phyloP scores from a whole-genome alignment of 306 rosid genomes.

The Leucaena leucocephala region DNA sequence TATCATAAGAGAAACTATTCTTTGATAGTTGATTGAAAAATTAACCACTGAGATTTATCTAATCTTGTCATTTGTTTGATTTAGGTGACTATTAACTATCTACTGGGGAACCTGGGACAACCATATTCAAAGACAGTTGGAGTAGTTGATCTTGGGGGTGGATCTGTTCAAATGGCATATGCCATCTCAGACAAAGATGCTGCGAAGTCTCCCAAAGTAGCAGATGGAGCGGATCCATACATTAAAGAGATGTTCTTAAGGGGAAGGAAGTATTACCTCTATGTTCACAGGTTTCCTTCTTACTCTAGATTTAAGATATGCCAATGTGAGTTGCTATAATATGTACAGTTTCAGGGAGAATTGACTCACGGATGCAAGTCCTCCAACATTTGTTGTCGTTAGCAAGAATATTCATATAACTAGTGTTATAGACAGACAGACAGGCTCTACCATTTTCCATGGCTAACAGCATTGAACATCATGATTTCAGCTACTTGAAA shows the following conservation, averaged over 20 bases:
- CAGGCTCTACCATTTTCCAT: constrained; percentile 4
- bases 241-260: constrained; percentile 75
- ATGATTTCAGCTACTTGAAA: constrained; percentile 69
- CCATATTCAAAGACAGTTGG: constrained; percentile 78
- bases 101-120: constrained; percentile 81
- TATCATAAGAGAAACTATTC: neutral
- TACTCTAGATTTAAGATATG: constrained; percentile 27
- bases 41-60: constrained; percentile 6
- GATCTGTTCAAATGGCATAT: constrained; percentile 98
- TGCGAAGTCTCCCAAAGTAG: constrained; percentile 60
- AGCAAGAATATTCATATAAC: neutral
- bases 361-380: neutral
- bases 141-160: constrained; percentile 97
- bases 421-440: neutral
- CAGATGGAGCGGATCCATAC: constrained; percentile 63
- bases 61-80: constrained; percentile 39
- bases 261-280: constrained; percentile 76
- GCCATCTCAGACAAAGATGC: constrained; percentile 79
- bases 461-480: constrained; percentile 37
- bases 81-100: constrained; percentile 87
- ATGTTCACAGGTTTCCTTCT: constrained; percentile 85
- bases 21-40: constrained; percentile 20
- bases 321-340: constrained; percentile 28
- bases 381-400: constrained; percentile 7
- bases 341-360: constrained; percentile 17